Conservation (phyloP, 2,329 filamentous ascomycete species). For the Blastomyces silverae region DNA sequence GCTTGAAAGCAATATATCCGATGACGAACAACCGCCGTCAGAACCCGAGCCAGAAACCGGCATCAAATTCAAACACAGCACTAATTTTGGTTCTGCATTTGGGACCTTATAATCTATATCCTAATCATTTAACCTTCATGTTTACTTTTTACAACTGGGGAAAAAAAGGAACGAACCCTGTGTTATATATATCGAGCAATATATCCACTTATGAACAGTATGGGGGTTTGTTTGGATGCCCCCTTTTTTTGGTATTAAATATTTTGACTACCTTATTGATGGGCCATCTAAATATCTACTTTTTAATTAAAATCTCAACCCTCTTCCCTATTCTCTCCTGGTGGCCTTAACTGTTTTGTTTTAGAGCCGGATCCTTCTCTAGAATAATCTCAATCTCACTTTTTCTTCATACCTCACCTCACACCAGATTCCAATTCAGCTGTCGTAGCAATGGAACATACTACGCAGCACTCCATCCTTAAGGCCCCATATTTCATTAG, state of each 20-base stretch:
- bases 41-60: conserved; percentile 36
- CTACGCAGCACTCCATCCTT: background rate
- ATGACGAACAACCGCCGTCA: conserved; percentile 25
- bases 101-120: conserved; percentile 23
- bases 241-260: background rate
- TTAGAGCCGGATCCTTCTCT: background rate
- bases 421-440: background rate
- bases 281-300: background rate
- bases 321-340: too few relatives aligned
- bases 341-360: background rate
- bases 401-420: background rate
- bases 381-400: background rate
- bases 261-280: background rate
- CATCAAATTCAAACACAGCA: conserved; percentile 42
- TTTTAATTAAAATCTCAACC: background rate
- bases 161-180: too few relatives aligned
- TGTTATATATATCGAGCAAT: background rate
- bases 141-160: background rate
- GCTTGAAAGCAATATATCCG: conserved; percentile 22
- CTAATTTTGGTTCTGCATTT: conserved; percentile 46
- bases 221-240: background rate
- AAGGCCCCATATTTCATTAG: background rate
- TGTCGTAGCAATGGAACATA: background rate
- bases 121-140: background rate
- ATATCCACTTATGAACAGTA: conserved; percentile 1